Evolutionary conservation across 352 stramenopile species (phyloP), one percentile per base, ranked within the genome.

Genomic region (Phytophthora kernoviae): DNA sequence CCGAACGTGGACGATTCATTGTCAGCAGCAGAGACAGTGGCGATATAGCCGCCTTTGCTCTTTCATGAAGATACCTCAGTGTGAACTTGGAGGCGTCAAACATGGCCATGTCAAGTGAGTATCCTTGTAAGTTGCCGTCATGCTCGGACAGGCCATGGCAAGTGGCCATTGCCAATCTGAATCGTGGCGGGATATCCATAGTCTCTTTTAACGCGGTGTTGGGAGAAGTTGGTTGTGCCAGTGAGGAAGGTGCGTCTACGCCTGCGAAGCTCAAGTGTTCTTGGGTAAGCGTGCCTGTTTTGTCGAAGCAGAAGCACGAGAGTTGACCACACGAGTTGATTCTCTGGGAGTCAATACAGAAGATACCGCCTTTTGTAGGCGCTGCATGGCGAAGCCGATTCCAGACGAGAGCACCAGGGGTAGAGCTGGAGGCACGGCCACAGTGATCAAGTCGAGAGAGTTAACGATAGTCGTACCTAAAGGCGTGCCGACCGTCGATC

Each of bases 391-490:
- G 53, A 89, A 88, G 18, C 74, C 80, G 18, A 86, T 73, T 5
- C 79, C 78, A 6, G 73, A 75, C 20, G 78, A 75, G 8, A 92
- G 43, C 34, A 90, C 75, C 4, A 92, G 59, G 2, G 82, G 80
- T 7, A 92, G 53, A 6, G 74, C 75, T 11, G 78, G 78, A 14
- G 75, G 79, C 40, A 89, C 74, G 1, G 79, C 73, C 17, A 88
- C 79, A 11, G 78, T 89, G n/a, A 91, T 70, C 21, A 89, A 61
- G 24, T 88, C 82, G 6, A 91, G 62, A 5, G 81, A 87, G 26
- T 82, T 62, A 11, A 79, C 56, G 1, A 88, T 36, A 10, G 67
- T 75, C 30, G 68, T 61, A 0, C n/a, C 49, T 32, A 79, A 65
- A 15, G 62, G 33, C 10, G 49, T 64, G 6, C 63, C 62, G 10